Evolutionary conservation across 805 yeast genomes (phyloP).

Genomic region (Saturnispora ahearnii): DNA sequence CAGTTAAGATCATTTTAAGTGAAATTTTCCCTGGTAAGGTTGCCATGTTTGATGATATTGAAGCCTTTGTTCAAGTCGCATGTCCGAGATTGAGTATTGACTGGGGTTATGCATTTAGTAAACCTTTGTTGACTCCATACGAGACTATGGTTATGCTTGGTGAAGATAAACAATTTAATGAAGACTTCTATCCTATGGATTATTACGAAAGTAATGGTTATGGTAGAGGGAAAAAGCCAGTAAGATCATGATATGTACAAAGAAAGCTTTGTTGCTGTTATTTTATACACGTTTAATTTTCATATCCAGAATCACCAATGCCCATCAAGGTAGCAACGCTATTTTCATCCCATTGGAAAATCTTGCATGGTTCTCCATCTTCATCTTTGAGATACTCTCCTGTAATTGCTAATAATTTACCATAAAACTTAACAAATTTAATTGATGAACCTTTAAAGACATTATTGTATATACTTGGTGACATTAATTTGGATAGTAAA

Average conservation of each 20-base stretch:
- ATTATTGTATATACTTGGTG: constrained; percentile 53
- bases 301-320: constrained; percentile 34
- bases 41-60: constrained; percentile 86
- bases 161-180: constrained; percentile 57
- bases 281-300: constrained; percentile 7
- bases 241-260: constrained; percentile 19
- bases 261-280: not conserved
- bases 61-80: constrained; percentile 94
- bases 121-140: constrained; percentile 89
- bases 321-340: constrained; percentile 70
- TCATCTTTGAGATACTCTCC: constrained; percentile 29
- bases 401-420: constrained; percentile 31
- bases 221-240: constrained; percentile 76
- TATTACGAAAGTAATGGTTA: constrained; percentile 85
- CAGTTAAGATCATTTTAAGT: constrained; percentile 74
- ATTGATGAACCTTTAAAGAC: constrained; percentile 43
- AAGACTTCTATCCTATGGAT: constrained; percentile 85
- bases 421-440: constrained; percentile 40
- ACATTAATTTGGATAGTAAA: constrained; percentile 46
- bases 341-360: constrained; percentile 44
- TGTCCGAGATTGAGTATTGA: constrained; percentile 94
- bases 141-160: constrained; percentile 88
- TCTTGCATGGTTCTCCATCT: constrained; percentile 19
- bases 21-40: constrained; percentile 91
- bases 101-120: constrained; percentile 96